Base-by-base conservation (phyloP, 1,284 basidiomycete genomes). In the Filobasidium uniguttulatum region DNA sequence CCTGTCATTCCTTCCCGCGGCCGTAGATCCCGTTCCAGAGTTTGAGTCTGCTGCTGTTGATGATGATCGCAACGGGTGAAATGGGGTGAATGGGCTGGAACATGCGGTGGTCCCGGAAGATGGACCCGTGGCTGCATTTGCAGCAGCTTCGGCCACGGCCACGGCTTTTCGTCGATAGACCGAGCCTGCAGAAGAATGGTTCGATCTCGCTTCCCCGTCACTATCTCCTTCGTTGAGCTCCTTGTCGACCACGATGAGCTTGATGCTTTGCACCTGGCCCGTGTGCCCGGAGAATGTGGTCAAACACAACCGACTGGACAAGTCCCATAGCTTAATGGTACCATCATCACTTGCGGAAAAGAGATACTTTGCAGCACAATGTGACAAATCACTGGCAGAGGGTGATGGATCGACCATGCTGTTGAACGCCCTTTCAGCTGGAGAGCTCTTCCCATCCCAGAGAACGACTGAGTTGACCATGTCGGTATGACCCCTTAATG, bases 321-420 rank as follows among this genome's bases (percentile, higher is more conserved):
- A 76, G 68, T 98, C 90, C 93, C 93, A 99, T 2, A 99, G 77
- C 52, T 83, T 82, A 67, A 98, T 89, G 3, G 83, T 82, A 26
- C 85, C 83, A 63, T 98, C 94, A 65, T 98, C 93, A 5, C 88
- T 91, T 1, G 86, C 89, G 6, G 90, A 96, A 72, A 98, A 96
- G 30, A 99, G 75, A 82, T 93, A 88, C 56, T 25, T 59, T 59
- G 51, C 43, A 5, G 36, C 40, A 20, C 33, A 25, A 12, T 34
- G 14, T 2, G 46, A 40, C 31, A 57, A 49, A 31, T 23, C 23
- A 28, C 22, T 59, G 55, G 20, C 57, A 59, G 54, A 48, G 6
- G 31, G 31, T 7, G 45, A 31, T 8, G 26, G 30, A 12, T 53
- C 51, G 17, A 40, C 38, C 14, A 53, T 49, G 55, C 53, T 43